phyloP scores from a whole-genome alignment of 805 yeast species.

The Barnettozyma populi region DNA sequence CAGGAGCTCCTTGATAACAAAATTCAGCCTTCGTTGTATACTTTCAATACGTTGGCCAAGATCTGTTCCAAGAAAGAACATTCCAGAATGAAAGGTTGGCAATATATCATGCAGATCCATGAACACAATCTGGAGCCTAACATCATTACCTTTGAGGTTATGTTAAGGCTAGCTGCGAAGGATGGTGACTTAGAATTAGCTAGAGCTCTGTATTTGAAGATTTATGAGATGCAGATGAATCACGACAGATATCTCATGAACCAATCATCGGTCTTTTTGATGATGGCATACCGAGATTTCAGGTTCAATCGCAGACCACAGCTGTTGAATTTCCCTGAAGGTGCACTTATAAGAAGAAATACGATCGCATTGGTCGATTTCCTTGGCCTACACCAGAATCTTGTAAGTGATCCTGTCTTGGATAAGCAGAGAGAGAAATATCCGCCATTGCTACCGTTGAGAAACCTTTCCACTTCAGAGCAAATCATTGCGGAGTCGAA shows the following conservation, averaged over 20 bases:
- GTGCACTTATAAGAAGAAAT: conserved; percentile 41
- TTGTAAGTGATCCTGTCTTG: conserved; percentile 12
- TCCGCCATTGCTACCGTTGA: conserved; percentile 70
- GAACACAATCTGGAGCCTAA: conserved; percentile 36
- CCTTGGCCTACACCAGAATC: conserved; percentile 21
- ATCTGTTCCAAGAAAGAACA: conserved; percentile 56
- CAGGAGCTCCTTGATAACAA: conserved; percentile 51
- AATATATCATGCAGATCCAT: conserved; percentile 60
- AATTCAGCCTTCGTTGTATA: conserved; percentile 36
- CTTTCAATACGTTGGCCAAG: conserved; percentile 54
- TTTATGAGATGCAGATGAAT: conserved; percentile 30
- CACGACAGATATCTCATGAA: conserved; percentile 1
- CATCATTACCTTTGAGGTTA: conserved; percentile 49
- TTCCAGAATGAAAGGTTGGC: conserved; percentile 65
- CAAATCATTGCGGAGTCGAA: conserved; percentile 66
- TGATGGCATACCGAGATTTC: conserved; percentile 45
- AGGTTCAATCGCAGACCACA: conserved; percentile 28
- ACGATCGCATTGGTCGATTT: conserved; percentile 39
- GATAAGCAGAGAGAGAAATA: conserved; percentile 16
- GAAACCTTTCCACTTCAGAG: conserved; percentile 32
- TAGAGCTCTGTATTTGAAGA: conserved; percentile 57
- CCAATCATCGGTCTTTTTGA: conserved; percentile 29
- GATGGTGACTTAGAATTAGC: conserved; percentile 74
- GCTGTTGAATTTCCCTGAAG: conserved; percentile 39
- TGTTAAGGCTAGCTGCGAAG: conserved; percentile 70